These are phyloP conservation scores for Penicillium lagena DNA, from an alignment of 495 filamentous ascomycete genomes.

Conservation along the genomic window DNA sequence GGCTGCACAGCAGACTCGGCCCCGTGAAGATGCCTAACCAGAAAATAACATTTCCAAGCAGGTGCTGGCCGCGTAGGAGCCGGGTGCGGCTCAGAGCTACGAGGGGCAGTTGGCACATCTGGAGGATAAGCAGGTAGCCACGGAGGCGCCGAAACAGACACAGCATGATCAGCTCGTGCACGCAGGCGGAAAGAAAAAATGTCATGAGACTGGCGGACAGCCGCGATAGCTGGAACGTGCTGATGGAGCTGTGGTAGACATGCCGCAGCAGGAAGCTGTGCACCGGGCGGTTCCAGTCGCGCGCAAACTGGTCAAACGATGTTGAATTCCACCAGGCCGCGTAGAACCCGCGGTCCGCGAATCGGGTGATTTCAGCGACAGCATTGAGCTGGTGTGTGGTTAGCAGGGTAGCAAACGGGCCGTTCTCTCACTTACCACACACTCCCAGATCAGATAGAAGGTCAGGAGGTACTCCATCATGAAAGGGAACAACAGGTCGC, in stretches of 20 bases:
- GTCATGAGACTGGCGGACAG: constrained; percentile 67
- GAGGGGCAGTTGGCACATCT: constrained; percentile 52
- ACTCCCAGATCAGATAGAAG: constrained; percentile 72
- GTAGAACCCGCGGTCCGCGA: constrained; percentile 75
- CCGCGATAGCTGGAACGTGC: constrained; percentile 59
- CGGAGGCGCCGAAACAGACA: constrained; percentile 71
- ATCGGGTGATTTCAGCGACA: constrained; percentile 63
- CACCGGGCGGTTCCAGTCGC: constrained; percentile 70
- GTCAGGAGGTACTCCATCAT: constrained; percentile 64
- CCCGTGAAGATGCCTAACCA: constrained; percentile 69
- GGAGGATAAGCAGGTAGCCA: constrained; percentile 62
- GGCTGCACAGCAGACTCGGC: constrained; percentile 62
- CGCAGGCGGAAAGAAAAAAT: constrained; percentile 61
- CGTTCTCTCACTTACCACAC: constrained; percentile 33
- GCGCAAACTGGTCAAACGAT: constrained; percentile 51
- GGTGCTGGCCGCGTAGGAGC: constrained; percentile 50
- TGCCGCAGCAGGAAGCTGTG: constrained; percentile 68
- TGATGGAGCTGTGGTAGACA: constrained; percentile 70
- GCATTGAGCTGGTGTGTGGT: constrained; percentile 49
- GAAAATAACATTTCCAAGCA: constrained; percentile 66
- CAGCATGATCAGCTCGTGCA: constrained; percentile 74
- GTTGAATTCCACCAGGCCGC: constrained; percentile 63
- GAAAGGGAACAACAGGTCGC: constrained; percentile 66
- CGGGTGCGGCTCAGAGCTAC: constrained; percentile 56
- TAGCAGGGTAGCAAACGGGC: not conserved